Conservation (phyloP, 305 asterid species). For the Lippia alba region DNA sequence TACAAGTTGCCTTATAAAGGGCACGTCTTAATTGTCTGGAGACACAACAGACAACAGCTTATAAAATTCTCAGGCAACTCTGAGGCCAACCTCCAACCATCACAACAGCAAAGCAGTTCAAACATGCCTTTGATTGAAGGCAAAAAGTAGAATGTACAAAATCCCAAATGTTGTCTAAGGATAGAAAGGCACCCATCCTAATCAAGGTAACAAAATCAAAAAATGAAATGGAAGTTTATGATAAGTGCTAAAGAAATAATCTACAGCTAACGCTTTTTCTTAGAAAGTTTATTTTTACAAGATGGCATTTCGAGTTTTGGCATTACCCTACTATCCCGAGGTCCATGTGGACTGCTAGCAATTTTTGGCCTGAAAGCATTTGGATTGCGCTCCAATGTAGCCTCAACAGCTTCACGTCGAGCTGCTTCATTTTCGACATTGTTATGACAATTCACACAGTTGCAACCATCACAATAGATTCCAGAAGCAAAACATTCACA, state of each 20-base stretch:
- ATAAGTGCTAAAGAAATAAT: background rate
- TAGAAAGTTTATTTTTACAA: constrained; percentile 18
- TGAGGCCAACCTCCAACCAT: background rate
- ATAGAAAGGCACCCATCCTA: background rate
- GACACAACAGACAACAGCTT: background rate
- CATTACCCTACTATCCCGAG: constrained; percentile 79
- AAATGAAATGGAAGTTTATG: background rate
- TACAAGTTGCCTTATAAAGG: background rate
- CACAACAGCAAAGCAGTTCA: background rate
- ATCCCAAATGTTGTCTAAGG: background rate
- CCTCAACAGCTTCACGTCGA: constrained; percentile 92
- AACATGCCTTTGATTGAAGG: background rate
- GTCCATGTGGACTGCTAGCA: constrained; percentile 92
- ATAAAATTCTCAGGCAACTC: constrained; percentile 1
- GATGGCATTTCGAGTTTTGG: constrained; percentile 34
- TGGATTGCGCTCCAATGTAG: constrained; percentile 94
- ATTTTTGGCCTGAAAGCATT: constrained; percentile 97
- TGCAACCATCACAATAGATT: constrained; percentile 90
- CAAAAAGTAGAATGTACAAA: background rate
- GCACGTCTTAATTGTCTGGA: background rate
- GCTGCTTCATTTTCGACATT: constrained; percentile 87
- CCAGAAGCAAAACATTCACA: constrained; percentile 96
- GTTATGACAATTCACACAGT: constrained; percentile 88
- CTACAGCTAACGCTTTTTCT: background rate
- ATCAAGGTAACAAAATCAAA: background rate